Evolutionary conservation across 2,329 filamentous ascomycete genomes (phyloP).

Genomic region (Pestalotiopsis sp.): DNA sequence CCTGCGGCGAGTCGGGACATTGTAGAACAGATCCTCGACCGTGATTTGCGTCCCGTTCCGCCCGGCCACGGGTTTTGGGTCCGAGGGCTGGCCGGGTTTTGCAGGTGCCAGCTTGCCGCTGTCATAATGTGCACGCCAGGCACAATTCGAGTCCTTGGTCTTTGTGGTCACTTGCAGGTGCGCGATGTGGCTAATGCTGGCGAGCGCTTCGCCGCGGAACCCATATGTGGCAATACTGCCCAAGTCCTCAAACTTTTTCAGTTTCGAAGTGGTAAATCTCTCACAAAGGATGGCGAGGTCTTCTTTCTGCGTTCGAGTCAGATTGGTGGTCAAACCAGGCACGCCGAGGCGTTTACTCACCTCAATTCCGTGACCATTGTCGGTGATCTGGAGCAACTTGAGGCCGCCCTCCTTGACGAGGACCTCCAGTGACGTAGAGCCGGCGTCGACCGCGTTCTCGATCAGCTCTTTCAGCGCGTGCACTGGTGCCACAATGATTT

Average conservation of each 20-base stretch:
- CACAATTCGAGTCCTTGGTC: slow-evolving; percentile 83
- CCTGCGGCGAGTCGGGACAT: slow-evolving; percentile 82
- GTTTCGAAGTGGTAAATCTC: slow-evolving; percentile 94
- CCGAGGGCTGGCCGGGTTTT: slow-evolving; percentile 84
- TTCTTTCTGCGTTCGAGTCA: slow-evolving; percentile 76
- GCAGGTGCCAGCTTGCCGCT: slow-evolving; percentile 79
- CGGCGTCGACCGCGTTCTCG: slow-evolving; percentile 97
- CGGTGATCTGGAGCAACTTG: slow-evolving; percentile 94
- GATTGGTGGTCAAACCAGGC: neutral
- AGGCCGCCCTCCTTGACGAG: slow-evolving; percentile 93
- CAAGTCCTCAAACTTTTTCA: slow-evolving; percentile 91
- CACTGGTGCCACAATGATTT: slow-evolving; percentile 97
- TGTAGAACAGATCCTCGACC: slow-evolving; percentile 97
- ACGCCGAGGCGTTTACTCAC: slow-evolving; percentile 51
- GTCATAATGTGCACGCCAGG: slow-evolving; percentile 88
- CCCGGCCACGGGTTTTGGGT: slow-evolving; percentile 87
- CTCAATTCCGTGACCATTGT: slow-evolving; percentile 95
- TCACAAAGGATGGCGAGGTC: slow-evolving; percentile 92
- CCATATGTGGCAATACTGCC: slow-evolving; percentile 91
- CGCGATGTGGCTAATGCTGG: slow-evolving; percentile 97
- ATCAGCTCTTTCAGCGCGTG: slow-evolving; percentile 96
- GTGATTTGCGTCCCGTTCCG: slow-evolving; percentile 92
- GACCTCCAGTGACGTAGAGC: slow-evolving; percentile 87
- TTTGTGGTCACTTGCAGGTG: slow-evolving; percentile 95
- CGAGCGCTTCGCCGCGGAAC: slow-evolving; percentile 94